Percentiles rank a stretch among this genome's conserved stretches.
These are phyloP conservation scores for Phytophthora multivora DNA, from an alignment of 352 stramenopile genomes.

Conservation along the genomic window DNA sequence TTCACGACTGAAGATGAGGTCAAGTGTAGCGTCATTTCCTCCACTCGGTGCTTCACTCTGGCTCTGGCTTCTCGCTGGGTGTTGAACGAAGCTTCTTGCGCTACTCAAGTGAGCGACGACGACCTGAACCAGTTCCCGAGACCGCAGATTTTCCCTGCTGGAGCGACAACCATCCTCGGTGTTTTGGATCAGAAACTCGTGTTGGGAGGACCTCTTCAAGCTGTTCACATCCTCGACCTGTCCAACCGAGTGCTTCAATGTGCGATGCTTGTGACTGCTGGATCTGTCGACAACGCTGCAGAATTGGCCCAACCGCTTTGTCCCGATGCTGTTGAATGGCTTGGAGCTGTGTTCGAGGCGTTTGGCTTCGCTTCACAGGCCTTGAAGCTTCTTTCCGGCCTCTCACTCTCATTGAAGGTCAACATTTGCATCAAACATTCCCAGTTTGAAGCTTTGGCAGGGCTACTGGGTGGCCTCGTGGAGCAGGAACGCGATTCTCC, in stretches of 20 bases:
- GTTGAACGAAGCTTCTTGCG: slow-evolving; percentile 35
- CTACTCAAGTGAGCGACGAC: slow-evolving; percentile 36
- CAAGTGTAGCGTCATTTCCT: slow-evolving; percentile 71
- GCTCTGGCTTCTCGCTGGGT: slow-evolving; percentile 57
- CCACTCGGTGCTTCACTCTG: slow-evolving; percentile 59
- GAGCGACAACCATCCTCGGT: slow-evolving; percentile 54
- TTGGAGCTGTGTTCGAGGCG: slow-evolving; percentile 67
- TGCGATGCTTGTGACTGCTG: slow-evolving; percentile 65
- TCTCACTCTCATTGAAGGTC: slow-evolving; percentile 50
- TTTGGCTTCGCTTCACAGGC: slow-evolving; percentile 57
- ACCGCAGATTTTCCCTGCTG: slow-evolving; percentile 45
- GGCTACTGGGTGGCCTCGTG: slow-evolving; percentile 36
- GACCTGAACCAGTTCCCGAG: slow-evolving; percentile 49
- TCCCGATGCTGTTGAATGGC: slow-evolving; percentile 49
- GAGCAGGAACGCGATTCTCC: slow-evolving; percentile 39
- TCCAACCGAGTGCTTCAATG: slow-evolving; percentile 70
- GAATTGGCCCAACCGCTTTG: slow-evolving; percentile 48
- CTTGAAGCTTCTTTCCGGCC: slow-evolving; percentile 37
- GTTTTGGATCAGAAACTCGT: slow-evolving; percentile 59
- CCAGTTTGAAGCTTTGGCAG: slow-evolving; percentile 41
- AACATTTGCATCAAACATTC: slow-evolving; percentile 80
- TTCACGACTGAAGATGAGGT: slow-evolving; percentile 59
- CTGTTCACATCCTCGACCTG: slow-evolving; percentile 62
- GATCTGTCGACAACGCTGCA: slow-evolving; percentile 44
- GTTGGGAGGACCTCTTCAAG: slow-evolving; percentile 46